These are phyloP conservation scores for Quercus cerris DNA, from an alignment of 306 rosid genomes.

Conservation along the genomic window DNA sequence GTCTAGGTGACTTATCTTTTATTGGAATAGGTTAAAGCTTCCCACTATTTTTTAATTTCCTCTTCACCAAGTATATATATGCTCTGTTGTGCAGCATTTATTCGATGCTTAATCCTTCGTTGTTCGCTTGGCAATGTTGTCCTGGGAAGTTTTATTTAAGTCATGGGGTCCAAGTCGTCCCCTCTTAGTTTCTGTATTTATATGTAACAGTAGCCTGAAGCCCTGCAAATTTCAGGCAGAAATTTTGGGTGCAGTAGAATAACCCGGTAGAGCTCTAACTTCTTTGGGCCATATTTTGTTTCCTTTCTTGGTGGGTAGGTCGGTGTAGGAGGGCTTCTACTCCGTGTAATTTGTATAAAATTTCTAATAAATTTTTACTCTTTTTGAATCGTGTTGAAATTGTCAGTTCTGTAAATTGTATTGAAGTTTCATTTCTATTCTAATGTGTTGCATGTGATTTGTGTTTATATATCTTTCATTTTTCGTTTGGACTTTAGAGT, in stretches of 20 bases:
- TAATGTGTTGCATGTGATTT: too few relatives aligned
- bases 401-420: too few relatives aligned
- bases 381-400: background rate
- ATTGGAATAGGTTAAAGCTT: conserved; percentile 8
- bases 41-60: background rate
- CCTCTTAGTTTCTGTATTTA: conserved; percentile 24
- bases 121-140: background rate
- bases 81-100: conserved; percentile 40
- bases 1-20: conserved; percentile 55
- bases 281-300: background rate
- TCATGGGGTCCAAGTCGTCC: conserved; percentile 39
- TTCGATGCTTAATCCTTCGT: conserved; percentile 31
- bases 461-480: too few relatives aligned
- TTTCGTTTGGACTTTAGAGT: too few relatives aligned
- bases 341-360: conserved; percentile 22
- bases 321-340: background rate
- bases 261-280: conserved; percentile 17
- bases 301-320: too few relatives aligned
- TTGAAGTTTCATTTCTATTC: too few relatives aligned
- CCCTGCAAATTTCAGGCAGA: conserved; percentile 37
- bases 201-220: conserved; percentile 25
- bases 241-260: conserved; percentile 35
- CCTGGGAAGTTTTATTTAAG: background rate
- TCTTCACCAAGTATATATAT: background rate
- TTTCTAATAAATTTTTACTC: conserved; percentile 1